These are phyloP conservation scores for Oenanthe javanica DNA, from an alignment of 140 eudicot species.

Conservation along the genomic window DNA sequence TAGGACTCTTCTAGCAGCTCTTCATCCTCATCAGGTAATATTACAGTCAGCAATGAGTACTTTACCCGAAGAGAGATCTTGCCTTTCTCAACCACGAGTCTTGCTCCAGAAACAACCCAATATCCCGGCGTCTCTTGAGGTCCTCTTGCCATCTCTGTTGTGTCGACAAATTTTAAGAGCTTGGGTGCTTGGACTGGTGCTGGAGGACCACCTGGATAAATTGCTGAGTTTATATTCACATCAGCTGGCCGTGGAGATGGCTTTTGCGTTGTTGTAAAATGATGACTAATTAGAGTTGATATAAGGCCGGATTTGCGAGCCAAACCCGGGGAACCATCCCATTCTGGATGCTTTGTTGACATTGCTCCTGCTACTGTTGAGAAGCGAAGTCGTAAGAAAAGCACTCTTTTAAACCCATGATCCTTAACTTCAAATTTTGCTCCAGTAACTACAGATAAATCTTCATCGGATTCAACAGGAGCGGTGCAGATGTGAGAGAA, in stretches of 20 bases:
- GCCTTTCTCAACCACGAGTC: conserved; percentile 61
- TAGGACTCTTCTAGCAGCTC: conserved; percentile 17
- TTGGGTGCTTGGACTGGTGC: conserved; percentile 73
- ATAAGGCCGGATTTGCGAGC: conserved; percentile 94
- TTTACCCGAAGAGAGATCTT: conserved; percentile 79
- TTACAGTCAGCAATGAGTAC: conserved; percentile 68
- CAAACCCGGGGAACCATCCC: conserved; percentile 96
- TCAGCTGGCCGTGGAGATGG: conserved; percentile 83
- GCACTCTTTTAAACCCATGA: conserved; percentile 81
- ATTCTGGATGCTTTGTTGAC: conserved; percentile 64
- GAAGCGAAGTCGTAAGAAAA: conserved; percentile 78
- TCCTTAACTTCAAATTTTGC: conserved; percentile 87
- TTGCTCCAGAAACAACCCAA: conserved; percentile 65
- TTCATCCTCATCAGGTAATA: conserved; percentile 66
- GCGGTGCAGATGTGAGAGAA: conserved; percentile 98
- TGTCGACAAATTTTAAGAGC: conserved; percentile 81
- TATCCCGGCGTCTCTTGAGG: conserved; percentile 66
- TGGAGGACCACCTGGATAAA: conserved; percentile 98
- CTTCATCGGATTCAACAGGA: conserved; percentile 89
- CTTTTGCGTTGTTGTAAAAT: conserved; percentile 66
- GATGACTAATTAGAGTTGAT: conserved; percentile 88
- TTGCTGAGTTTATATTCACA: conserved; percentile 86
- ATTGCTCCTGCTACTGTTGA: conserved; percentile 69
- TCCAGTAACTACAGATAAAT: conserved; percentile 77
- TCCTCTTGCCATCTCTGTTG: conserved; percentile 88